Evolutionary conservation across 2,329 filamentous ascomycete genomes (phyloP), one percentile per base, ranked within the genome.

Genomic region (Sclerotinia spermophila): DNA sequence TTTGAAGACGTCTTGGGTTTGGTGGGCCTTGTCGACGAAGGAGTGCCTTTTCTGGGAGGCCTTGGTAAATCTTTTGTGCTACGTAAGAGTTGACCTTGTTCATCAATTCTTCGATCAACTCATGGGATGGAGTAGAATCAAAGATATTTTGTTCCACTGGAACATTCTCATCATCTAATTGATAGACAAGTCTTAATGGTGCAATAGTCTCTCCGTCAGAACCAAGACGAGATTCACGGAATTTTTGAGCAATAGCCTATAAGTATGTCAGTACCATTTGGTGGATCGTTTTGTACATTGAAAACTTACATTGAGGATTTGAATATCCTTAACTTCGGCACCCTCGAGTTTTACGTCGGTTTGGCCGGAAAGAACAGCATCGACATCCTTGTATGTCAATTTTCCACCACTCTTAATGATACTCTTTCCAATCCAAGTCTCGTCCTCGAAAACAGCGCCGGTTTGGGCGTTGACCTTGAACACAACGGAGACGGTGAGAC

Each of bases 91-190:
- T 98, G 71, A 93, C 92, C 84, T 96, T 97, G 85, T 97, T 92
- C 83, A 93, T 91, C 68, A 99, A 85, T 83, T 99, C 96, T 81
- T 99, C 96, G 59, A 97, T 93, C 73, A 98, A 88, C 82, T 98
- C 95, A 74, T 96, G 93, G 3, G 94, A 93, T 15, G 90, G 86
- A 19, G 93, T 93, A 42, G 93, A 95, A 80, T 97, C 91, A 78
- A 98, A 99, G 74, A 99, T 92, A 83, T 98, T 99, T 80, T 93
- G 89, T 83, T 97, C 94, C 55, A 98, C 94, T 3, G 95, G 96
- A 68, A 97, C 93, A 81, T 98, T 98, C 85, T 99, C 96, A 76
- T 99, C 96, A 76, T 99, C 96, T 55, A 98, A 86, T 82, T 97
- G 94, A 81, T 97, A 94, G 73, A 98, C 85, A 61, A 99, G 86